Evolutionary conservation across 441 rosid species (phyloP), one percentile per base, ranked within the genome.

Genomic region (Daphne laureola): DNA sequence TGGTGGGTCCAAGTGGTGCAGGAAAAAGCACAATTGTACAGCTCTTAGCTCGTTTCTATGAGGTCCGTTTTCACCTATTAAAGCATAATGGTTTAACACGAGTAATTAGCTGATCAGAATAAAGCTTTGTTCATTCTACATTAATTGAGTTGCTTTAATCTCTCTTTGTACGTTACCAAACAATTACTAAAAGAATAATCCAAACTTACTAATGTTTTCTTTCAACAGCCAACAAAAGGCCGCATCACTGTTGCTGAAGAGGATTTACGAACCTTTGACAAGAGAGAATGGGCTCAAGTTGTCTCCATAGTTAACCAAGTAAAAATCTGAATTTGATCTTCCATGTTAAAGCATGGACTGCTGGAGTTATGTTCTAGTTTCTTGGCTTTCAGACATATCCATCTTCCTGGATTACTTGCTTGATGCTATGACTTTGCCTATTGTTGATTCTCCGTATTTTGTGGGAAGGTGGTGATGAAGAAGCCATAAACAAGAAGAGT

Each of bases 251-350:
- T 88, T 59, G 80, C 79, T 9, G 89, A 91, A 64, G 95, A 91
- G 71, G 98, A 91, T 81, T 80, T 88, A 51, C 81, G 98, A 46
- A 73, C 83, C 38, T 91, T 88, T 77, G 95, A 86, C 67, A 87
- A 88, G 76, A 84, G 81, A 58, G 95, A 91, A 68, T 88, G 93
- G 98, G 95, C 96, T 41, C 81, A 69, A 52, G 78, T 68, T 57
- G 82, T 91, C 74, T 91, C 98, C 68, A 86, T 88, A 38, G 96
- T 91, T 54, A 91, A 91, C 71, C 98, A 91, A 73, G 98, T 91
- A 78, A 35, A 14, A 46, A 47, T 36, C 62, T 54, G 14, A 57
- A 55, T 66, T 58, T 17, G 17, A 27, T 1, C 6, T 51, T 59
- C 25, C 46, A 35, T 17, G 16, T 13, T 35, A 38, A 36, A 31